These are phyloP conservation scores for Leccinum barrowsii DNA, from an alignment of 768 basidiomycete genomes.

Conservation along the genomic window DNA sequence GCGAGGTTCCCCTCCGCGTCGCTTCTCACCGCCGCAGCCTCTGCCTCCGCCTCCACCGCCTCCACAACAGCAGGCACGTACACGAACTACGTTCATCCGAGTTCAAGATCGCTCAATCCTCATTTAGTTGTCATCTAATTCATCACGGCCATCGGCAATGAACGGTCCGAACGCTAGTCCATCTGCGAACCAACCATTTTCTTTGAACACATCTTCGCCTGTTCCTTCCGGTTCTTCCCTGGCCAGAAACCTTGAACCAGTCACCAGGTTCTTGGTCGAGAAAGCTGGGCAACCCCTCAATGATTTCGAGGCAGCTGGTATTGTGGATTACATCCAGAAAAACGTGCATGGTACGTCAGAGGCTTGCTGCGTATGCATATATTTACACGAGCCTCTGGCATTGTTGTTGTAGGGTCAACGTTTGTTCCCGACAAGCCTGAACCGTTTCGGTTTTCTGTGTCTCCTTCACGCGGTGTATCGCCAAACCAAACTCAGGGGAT, in stretches of 20 bases:
- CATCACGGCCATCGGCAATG: conserved; percentile 14
- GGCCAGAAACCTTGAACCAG: conserved; percentile 44
- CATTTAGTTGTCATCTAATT: conserved; percentile 23
- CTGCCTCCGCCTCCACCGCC: conserved; percentile 20
- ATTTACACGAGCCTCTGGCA: conserved; percentile 10
- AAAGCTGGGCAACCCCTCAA: conserved; percentile 48
- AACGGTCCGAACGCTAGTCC: conserved; percentile 14
- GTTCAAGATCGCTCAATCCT: conserved; percentile 21
- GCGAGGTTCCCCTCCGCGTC: conserved; percentile 25
- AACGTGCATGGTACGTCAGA: conserved; percentile 43
- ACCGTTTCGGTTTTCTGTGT: conserved; percentile 62
- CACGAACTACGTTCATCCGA: conserved; percentile 12
- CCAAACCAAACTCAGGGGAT: conserved; percentile 17
- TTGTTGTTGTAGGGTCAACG: conserved; percentile 22
- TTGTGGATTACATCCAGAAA: conserved; percentile 53
- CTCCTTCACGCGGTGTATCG: conserved; percentile 30
- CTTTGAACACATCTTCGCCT: conserved; percentile 15
- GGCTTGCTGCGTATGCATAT: conserved; percentile 6
- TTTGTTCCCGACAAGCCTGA: conserved; percentile 38
- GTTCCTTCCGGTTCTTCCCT: conserved; percentile 26
- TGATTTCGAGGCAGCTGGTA: conserved; percentile 48
- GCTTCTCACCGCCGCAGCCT: conserved; percentile 21
- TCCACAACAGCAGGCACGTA: conserved; percentile 28
- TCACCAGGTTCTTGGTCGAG: conserved; percentile 46
- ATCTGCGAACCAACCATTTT: conserved; percentile 17